A percentile compares a stretch with the other conserved stretches of the same genome.
phyloP scores from a whole-genome alignment of 75 land plant genomes.

The Cupressus sempervirens region DNA sequence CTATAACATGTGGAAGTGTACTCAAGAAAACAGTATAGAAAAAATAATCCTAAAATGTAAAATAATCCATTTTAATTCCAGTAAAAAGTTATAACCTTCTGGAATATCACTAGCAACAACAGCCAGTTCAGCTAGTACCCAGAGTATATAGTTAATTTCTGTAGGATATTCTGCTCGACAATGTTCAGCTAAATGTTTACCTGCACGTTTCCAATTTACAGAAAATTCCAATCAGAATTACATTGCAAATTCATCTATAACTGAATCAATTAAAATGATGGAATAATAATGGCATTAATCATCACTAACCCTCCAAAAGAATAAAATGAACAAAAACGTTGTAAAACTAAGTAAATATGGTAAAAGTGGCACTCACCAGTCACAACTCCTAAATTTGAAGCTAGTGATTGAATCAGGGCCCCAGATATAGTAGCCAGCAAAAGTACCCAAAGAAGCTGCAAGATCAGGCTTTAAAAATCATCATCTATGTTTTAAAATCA shows the following conservation, averaged over 20 bases:
- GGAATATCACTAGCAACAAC: constrained; percentile 45
- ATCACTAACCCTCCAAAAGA: constrained; percentile 1
- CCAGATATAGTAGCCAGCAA: constrained; percentile 23
- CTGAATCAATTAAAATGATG: neutral
- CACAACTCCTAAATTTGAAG: constrained; percentile 29
- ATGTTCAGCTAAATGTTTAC: constrained; percentile 37
- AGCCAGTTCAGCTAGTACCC: constrained; percentile 40
- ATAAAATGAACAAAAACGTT: neutral
- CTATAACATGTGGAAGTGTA: neutral
- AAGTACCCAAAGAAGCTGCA: constrained; percentile 32
- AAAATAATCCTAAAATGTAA: neutral
- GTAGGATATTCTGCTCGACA: constrained; percentile 44
- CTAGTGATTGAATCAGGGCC: constrained; percentile 19
- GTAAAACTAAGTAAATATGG: neutral
- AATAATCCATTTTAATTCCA: neutral
- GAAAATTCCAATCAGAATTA: neutral
- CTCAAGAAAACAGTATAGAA: neutral
- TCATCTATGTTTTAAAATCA: neutral
- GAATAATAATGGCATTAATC: neutral
- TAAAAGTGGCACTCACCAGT: constrained; percentile 18
- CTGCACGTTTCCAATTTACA: constrained; percentile 4
- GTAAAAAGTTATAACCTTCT: constrained; percentile 19
- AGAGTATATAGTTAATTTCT: constrained; percentile 23
- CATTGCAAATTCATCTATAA: neutral
- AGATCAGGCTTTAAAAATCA: neutral